Base-by-base conservation (phyloP, 176 grass and related monocot species). In the Oryza coarctata region DNA sequence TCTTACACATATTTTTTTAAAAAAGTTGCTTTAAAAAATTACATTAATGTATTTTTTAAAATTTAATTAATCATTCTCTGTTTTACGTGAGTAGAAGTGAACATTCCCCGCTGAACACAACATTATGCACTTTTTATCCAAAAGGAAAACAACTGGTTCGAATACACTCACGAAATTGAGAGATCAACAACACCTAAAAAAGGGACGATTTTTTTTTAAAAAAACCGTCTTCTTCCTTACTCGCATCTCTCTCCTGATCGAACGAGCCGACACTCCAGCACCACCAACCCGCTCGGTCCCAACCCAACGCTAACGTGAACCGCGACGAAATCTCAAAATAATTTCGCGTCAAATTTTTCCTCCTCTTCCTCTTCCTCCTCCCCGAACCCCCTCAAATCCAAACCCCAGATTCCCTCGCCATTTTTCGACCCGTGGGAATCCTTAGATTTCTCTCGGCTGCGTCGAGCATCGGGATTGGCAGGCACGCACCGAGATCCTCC, bases 391-490 rank as follows among this genome's bases (percentile, higher is more conserved):
- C 64, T n/a, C 18, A 64, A 89, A 85, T 74, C 71, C 71, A 61
- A 75, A 66, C 64, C 68, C 68, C n/a, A 75, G 87, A 84, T 84
- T 84, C 82, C 63, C 76, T 70, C 76, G 45, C 82, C 63, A 73
- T 74, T 73, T 47, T 49, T 38, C 55, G 3, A 29, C 9, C 20
- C 67, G 28, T 6, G 50, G 18, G 75, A 30, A 32, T n/a, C 68
- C 25, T 3, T 22, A 13, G 70, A 63, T 83, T 47, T 71, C 58
- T 3, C 28, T 22, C 9, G 39, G 15, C 2, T 63, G 57, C 71
- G 71, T 71, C n/a, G n/a, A n/a, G n/a, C n/a, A n/a, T n/a, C n/a
- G n/a, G n/a, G n/a, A n/a, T n/a, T n/a, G 41, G 14, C 14, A 14
- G 41, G 41, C 41, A 4, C 41, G 1, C 47, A 8, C 32, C 39